Base-by-base conservation (phyloP, 2,329 filamentous ascomycete genomes). In the Sarocladiaceae sp. region DNA sequence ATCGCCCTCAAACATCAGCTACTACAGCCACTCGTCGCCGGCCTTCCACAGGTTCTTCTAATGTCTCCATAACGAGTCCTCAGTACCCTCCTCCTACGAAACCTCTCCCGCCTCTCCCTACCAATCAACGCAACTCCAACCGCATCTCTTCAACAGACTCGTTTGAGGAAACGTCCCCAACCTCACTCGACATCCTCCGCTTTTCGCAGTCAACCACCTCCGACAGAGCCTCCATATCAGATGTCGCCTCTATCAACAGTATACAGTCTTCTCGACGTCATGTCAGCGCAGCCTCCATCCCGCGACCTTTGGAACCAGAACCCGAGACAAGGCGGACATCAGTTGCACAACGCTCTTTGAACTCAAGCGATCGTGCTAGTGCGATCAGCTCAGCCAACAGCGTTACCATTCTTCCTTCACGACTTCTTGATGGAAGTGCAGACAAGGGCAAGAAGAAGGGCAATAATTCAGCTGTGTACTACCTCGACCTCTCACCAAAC, bases 401-500 rank as follows among this genome's bases (percentile, higher is more conserved):
- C 26, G 44, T 48, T 20, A 48, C 44, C 4, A 10, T 48, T 17
- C 44, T 10, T 15, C 44, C 44, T 4, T 48, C 44, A 12, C 25
- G 44, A 33, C 44, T 48, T n/a, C n/a, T 48, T 7, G 44, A 48
- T 20, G 44, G 44, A n/a, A 60, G 60, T 1, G 58, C 60, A 13
- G 65, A 66, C 46, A 64, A 65, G 47, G 33, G 49, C 42, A 54
- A 56, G 29, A 50, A 51, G 37, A 59, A 61, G 29, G 61, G 66
- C 42, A 64, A 64, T 13, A 22, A 11, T 17, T 31, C 29, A 3
- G 15, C 47, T n/a, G 61, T 71, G 8, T 64, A 65, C 55, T 69
- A 64, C 50, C 58, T 71, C 25, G 69, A 72, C 55, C 59, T 69
- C 4, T 70, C 68, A 1, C 59, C 62, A 1, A 62, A 59, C 1